A percentile compares a stretch with the other conserved stretches of the same genome.
These are phyloP conservation scores for Podila horticola DNA, from an alignment of 192 early-diverging fungal species.

Conservation along the genomic window DNA sequence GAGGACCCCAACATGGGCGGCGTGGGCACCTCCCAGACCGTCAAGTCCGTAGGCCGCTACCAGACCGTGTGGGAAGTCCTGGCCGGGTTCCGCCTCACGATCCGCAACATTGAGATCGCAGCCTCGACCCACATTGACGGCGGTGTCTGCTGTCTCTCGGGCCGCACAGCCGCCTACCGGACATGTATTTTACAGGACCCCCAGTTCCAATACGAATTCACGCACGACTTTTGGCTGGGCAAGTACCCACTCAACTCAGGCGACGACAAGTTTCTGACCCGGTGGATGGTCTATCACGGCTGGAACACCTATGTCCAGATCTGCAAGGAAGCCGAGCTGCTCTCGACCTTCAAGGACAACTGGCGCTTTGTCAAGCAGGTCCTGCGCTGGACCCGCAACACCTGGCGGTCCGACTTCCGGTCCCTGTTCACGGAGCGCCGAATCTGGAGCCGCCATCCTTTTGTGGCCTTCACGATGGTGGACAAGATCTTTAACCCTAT, in stretches of 20 bases:
- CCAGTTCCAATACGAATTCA: constrained; percentile 77
- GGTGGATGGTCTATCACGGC: constrained; percentile 76
- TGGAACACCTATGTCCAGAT: constrained; percentile 78
- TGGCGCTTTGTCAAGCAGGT: constrained; percentile 80
- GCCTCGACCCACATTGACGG: constrained; percentile 80
- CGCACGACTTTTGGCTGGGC: constrained; percentile 77
- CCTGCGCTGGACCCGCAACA: constrained; percentile 79
- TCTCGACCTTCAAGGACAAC: constrained; percentile 80
- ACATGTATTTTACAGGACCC: constrained; percentile 76
- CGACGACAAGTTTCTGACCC: constrained; percentile 81
- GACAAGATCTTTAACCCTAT: constrained; percentile 82
- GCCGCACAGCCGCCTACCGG: constrained; percentile 76
- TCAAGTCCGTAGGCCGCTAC: constrained; percentile 63
- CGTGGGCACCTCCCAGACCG: constrained; percentile 73
- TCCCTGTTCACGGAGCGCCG: constrained; percentile 70
- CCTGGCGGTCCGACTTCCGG: constrained; percentile 75
- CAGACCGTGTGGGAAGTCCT: constrained; percentile 80
- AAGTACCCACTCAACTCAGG: constrained; percentile 79
- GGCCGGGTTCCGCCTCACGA: constrained; percentile 74
- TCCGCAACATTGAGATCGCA: constrained; percentile 79
- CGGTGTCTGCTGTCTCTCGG: constrained; percentile 78
- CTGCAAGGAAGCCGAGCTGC: constrained; percentile 72
- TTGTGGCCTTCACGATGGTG: constrained; percentile 79
- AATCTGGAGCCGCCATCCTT: constrained; percentile 78
- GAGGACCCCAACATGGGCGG: constrained; percentile 78